A percentile compares a stretch with the other conserved stretches of the same genome.
Conservation (phyloP, 139 green algal species). For the Volvox reticuliferus region DNA sequence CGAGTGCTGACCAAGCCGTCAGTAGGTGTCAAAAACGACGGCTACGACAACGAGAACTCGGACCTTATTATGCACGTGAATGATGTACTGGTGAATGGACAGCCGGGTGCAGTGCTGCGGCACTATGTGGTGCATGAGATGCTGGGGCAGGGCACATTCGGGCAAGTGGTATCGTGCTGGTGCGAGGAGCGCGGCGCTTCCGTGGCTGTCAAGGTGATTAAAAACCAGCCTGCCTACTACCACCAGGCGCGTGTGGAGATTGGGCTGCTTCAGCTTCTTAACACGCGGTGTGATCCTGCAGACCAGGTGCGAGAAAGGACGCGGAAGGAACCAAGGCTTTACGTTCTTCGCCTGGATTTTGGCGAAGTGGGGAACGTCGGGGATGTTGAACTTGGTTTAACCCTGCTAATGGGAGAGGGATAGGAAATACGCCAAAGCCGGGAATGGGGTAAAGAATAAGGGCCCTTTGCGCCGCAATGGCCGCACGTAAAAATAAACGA, state of each 20-base stretch:
- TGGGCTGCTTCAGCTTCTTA: slow-evolving; percentile 94
- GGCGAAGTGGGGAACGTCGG: too few species aligned
- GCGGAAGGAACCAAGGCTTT: neutral
- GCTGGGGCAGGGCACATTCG: slow-evolving; percentile 96
- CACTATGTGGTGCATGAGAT: slow-evolving; percentile 86
- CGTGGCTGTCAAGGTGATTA: slow-evolving; percentile 95
- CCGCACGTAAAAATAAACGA: too few species aligned
- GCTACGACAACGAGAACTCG: slow-evolving; percentile 88
- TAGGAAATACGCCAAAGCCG: too few species aligned
- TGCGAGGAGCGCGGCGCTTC: slow-evolving; percentile 58
- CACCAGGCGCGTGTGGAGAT: slow-evolving; percentile 88
- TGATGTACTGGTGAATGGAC: slow-evolving; percentile 72
- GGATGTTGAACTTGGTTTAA: too few species aligned
- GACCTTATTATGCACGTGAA: slow-evolving; percentile 91
- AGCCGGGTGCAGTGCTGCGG: slow-evolving; percentile 45
- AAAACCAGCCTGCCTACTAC: slow-evolving; percentile 98
- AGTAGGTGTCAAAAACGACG: slow-evolving; percentile 74
- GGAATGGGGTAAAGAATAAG: too few species aligned
- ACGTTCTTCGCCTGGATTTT: too few species aligned
- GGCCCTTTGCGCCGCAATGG: too few species aligned
- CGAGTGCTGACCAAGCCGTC: slow-evolving; percentile 83
- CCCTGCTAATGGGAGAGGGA: too few species aligned
- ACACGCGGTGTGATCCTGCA: slow-evolving; percentile 82
- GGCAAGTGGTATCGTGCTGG: slow-evolving; percentile 91
- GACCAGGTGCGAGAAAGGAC: slow-evolving; percentile 55